Percentiles rank a stretch among this genome's conserved stretches.
These are phyloP conservation scores for Pseudodiploospora longispora DNA, from an alignment of 2,329 filamentous ascomycete species.

Conservation along the genomic window DNA sequence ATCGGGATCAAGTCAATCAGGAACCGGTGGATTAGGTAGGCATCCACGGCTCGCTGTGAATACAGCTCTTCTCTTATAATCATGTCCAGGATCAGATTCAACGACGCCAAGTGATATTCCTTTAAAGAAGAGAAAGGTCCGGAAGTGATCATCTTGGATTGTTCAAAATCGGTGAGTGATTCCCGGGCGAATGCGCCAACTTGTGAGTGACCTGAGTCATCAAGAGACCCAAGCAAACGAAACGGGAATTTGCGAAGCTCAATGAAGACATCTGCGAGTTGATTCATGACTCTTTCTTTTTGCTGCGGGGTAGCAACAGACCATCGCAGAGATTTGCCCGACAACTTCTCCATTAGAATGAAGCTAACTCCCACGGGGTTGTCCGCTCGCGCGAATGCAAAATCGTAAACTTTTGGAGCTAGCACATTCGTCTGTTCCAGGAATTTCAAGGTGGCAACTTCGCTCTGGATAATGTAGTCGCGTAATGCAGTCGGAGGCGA, in stretches of 20 bases:
- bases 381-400: conserved; percentile 17
- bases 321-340: conserved; percentile 29
- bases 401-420: conserved; percentile 29
- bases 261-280: conserved; percentile 30
- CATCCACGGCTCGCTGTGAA: conserved; percentile 22
- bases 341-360: conserved; percentile 35
- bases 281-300: conserved; percentile 25
- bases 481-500: conserved; percentile 26
- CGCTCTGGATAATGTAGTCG: conserved; percentile 30
- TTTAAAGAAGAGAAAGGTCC: conserved; percentile 27
- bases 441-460: conserved; percentile 33
- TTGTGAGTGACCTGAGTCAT: conserved; percentile 15
- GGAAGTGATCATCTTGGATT: conserved; percentile 18
- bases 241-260: conserved; percentile 31
- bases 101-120: conserved; percentile 26
- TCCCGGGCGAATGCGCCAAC: conserved; percentile 30
- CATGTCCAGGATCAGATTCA: conserved; percentile 28
- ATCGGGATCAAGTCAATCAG: conserved; percentile 29
- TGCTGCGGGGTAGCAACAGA: conserved; percentile 23
- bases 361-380: conserved; percentile 31
- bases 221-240: conserved; percentile 26
- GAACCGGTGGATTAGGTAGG: conserved; percentile 34
- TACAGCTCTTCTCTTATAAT: conserved; percentile 30
- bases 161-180: conserved; percentile 25
- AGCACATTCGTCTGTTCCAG: conserved; percentile 27